These are phyloP conservation scores for Sphaerostilbella broomeana DNA, from an alignment of 2,329 filamentous ascomycete genomes.

Conservation along the genomic window DNA sequence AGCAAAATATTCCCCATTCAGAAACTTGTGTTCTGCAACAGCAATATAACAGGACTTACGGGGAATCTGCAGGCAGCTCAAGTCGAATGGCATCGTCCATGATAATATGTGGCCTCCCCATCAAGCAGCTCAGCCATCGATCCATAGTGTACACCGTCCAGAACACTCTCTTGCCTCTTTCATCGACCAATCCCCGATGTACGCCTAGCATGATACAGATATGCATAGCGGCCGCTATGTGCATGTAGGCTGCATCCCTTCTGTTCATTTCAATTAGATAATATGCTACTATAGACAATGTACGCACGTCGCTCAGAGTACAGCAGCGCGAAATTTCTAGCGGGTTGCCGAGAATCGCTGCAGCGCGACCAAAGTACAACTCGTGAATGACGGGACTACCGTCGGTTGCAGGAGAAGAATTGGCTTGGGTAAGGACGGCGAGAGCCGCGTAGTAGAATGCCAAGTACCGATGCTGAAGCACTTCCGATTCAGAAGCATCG, in stretches of 20 bases:
- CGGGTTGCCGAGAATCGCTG: constrained; percentile 39
- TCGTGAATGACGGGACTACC: constrained; percentile 31
- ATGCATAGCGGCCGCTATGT: constrained; percentile 40
- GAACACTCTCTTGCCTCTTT: constrained; percentile 40
- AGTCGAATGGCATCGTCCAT: constrained; percentile 42
- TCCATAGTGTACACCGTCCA: constrained; percentile 49
- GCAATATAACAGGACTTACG: no score
- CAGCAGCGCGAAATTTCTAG: constrained; percentile 35
- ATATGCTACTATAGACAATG: constrained; percentile 41
- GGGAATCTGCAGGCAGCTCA: constrained; percentile 32
- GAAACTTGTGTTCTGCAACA: not conserved
- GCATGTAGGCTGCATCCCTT: constrained; percentile 42
- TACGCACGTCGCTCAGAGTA: constrained; percentile 37
- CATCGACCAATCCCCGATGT: constrained; percentile 37
- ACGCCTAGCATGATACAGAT: constrained; percentile 44
- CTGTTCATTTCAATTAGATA: constrained; percentile 45
- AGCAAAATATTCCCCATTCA: not conserved
- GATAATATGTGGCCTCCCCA: constrained; percentile 42
- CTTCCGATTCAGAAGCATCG: constrained; percentile 17
- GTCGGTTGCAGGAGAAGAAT: constrained; percentile 14
- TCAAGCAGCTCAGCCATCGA: constrained; percentile 41
- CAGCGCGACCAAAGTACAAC: constrained; percentile 38
- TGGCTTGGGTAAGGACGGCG: constrained; percentile 32
- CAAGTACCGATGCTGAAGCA: constrained; percentile 30
- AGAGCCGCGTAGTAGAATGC: constrained; percentile 42